phyloP scores from a whole-genome alignment of 2,329 filamentous ascomycete species.

The Cercospora nicotianae region DNA sequence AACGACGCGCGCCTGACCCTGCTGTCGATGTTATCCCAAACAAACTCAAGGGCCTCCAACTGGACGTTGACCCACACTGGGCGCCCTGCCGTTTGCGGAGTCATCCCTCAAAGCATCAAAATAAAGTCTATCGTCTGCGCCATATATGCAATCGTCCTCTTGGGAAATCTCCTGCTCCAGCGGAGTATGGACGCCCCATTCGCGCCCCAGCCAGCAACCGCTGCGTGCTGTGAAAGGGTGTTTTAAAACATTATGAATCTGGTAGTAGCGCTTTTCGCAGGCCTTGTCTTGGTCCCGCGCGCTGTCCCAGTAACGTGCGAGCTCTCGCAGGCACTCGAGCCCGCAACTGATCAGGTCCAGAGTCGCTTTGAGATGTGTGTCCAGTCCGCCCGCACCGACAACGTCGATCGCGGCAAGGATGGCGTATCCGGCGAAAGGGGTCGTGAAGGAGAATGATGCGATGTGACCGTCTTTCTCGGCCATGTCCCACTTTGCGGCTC shows the following conservation, averaged over 20 bases:
- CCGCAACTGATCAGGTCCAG: slow-evolving; percentile 57
- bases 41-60: slow-evolving; percentile 7
- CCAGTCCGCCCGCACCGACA: slow-evolving; percentile 59
- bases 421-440: slow-evolving; percentile 61
- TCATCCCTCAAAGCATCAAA: slow-evolving; percentile 32
- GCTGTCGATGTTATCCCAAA: slow-evolving; percentile 26
- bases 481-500: slow-evolving; percentile 26
- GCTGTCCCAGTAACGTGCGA: slow-evolving; percentile 61
- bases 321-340: slow-evolving; percentile 56
- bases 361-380: slow-evolving; percentile 53
- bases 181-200: slow-evolving; percentile 38
- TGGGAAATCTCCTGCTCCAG: slow-evolving; percentile 34
- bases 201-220: slow-evolving; percentile 37
- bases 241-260: slow-evolving; percentile 45
- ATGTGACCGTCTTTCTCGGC: slow-evolving; percentile 30
- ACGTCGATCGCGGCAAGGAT: slow-evolving; percentile 67
- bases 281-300: slow-evolving; percentile 53
- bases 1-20: slow-evolving; percentile 8
- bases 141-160: slow-evolving; percentile 40
- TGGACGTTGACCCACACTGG: slow-evolving; percentile 12
- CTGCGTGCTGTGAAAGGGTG: slow-evolving; percentile 40
- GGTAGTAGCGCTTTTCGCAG: slow-evolving; percentile 50
- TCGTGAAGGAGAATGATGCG: slow-evolving; percentile 48
- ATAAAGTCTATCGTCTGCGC: slow-evolving; percentile 30
- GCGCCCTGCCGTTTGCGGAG: slow-evolving; percentile 10